Conservation (phyloP, 164 flowering plant genomes). For the Pachysandra terminalis region DNA sequence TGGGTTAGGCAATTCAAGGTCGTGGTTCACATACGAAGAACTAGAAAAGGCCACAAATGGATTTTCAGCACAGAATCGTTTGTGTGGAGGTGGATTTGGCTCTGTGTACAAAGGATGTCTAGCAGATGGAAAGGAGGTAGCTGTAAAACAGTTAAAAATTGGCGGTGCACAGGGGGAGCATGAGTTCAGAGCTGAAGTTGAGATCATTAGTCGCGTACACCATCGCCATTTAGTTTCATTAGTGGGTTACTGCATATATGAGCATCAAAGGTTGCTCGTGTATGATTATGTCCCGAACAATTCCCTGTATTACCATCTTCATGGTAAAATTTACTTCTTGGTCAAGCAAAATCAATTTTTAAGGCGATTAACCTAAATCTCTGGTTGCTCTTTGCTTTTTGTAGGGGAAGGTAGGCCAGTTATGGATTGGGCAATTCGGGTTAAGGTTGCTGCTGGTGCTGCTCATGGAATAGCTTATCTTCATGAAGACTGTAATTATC, state of each 20-base stretch:
- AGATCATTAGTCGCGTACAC: slow-evolving; percentile 68
- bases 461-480: slow-evolving; percentile 92
- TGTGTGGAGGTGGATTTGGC: slow-evolving; percentile 95
- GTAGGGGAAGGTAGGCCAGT: slow-evolving; percentile 56
- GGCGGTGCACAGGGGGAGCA: slow-evolving; percentile 91
- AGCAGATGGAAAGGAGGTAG: slow-evolving; percentile 77
- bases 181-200: slow-evolving; percentile 82
- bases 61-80: slow-evolving; percentile 67
- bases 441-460: slow-evolving; percentile 78
- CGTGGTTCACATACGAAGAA: slow-evolving; percentile 69
- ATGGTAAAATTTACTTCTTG: slow-evolving; percentile 44
- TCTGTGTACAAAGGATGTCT: slow-evolving; percentile 68
- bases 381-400: slow-evolving; percentile 12
- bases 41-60: slow-evolving; percentile 63
- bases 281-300: slow-evolving; percentile 82
- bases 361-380: background rate
- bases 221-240: slow-evolving; percentile 93
- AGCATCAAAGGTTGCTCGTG: slow-evolving; percentile 63
- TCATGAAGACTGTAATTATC: slow-evolving; percentile 81
- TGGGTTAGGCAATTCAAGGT: slow-evolving; percentile 67
- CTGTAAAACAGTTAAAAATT: slow-evolving; percentile 78
- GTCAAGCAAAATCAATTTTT: background rate
- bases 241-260: slow-evolving; percentile 84
- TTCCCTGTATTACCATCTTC: slow-evolving; percentile 83
- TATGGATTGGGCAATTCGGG: slow-evolving; percentile 68